These are phyloP conservation scores for Globisporangium takayamanum DNA, from an alignment of 352 stramenopile species.

Conservation along the genomic window DNA sequence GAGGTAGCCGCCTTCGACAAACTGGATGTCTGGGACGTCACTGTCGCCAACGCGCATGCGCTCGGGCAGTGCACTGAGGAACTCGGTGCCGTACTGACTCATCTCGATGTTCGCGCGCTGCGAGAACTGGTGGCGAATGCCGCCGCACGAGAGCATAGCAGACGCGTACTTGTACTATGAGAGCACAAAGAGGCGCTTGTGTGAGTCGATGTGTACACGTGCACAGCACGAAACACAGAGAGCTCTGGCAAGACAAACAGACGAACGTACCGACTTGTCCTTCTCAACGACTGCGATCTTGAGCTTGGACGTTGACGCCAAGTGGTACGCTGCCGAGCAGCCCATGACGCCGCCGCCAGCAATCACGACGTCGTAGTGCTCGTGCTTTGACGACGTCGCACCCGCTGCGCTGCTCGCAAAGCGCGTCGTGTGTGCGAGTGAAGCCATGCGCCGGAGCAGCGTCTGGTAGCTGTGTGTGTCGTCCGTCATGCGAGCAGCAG, in stretches of 20 bases:
- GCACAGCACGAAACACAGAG: neutral
- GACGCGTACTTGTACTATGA: slow-evolving; percentile 79
- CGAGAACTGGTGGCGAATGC: slow-evolving; percentile 83
- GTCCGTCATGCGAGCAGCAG: neutral
- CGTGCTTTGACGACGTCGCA: neutral
- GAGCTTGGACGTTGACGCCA: slow-evolving; percentile 59
- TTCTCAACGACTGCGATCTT: slow-evolving; percentile 74
- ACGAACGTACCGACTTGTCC: slow-evolving; percentile 43
- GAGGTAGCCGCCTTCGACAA: slow-evolving; percentile 76
- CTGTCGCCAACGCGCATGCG: slow-evolving; percentile 43
- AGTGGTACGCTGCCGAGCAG: slow-evolving; percentile 82
- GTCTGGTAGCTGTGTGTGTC: neutral
- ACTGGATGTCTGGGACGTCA: slow-evolving; percentile 67
- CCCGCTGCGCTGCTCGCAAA: slow-evolving; percentile 2
- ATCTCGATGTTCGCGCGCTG: slow-evolving; percentile 68
- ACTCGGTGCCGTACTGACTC: slow-evolving; percentile 77
- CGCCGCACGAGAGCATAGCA: slow-evolving; percentile 63
- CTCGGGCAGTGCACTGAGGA: slow-evolving; percentile 41
- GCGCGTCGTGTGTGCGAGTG: neutral
- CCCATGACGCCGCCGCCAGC: slow-evolving; percentile 78
- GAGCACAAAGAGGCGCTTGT: neutral
- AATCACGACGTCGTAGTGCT: slow-evolving; percentile 73
- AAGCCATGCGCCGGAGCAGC: too few relatives aligned
- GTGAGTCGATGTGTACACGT: neutral
- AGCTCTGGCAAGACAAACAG: neutral